Evolutionary conservation across 2,329 filamentous ascomycete genomes (phyloP).

Genomic region (Talaromyces sp.): DNA sequence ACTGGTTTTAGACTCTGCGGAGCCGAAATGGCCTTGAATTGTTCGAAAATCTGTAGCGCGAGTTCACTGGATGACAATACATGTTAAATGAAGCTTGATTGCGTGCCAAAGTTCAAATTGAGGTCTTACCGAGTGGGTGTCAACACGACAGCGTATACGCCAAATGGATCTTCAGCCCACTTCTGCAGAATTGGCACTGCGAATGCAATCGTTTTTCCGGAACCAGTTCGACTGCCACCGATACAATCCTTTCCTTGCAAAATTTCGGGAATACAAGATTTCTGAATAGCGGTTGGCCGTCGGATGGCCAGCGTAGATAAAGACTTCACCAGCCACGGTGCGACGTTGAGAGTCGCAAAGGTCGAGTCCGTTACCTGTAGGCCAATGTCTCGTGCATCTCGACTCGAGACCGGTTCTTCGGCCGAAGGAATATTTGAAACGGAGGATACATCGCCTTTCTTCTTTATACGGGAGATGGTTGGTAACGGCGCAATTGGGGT

Average conservation of each 20-base stretch:
- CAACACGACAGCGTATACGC: conserved; percentile 83
- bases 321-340: conserved; percentile 84
- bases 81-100: conserved; percentile 5
- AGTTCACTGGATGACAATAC: conserved; percentile 61
- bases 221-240: conserved; percentile 89
- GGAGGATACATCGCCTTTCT: conserved; percentile 28
- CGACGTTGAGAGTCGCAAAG: conserved; percentile 70
- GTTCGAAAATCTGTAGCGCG: conserved; percentile 92
- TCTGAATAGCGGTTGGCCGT: conserved; percentile 87
- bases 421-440: conserved; percentile 17
- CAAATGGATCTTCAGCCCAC: conserved; percentile 88
- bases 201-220: conserved; percentile 95
- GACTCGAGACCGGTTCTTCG: conserved; percentile 38
- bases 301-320: conserved; percentile 76
- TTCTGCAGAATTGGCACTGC: conserved; percentile 89
- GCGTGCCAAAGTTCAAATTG: neutral
- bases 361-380: conserved; percentile 50
- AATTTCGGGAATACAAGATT: conserved; percentile 88
- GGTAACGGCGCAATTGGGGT: conserved; percentile 30
- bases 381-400: conserved; percentile 40
- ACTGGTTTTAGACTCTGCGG: conserved; percentile 82
- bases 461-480: conserved; percentile 42
- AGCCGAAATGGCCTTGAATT: conserved; percentile 87
- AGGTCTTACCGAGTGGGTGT: conserved; percentile 70
- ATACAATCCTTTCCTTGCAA: conserved; percentile 90